These are phyloP conservation scores for Micractinium conductrix DNA, from an alignment of 139 green algal genomes.

Conservation along the genomic window DNA sequence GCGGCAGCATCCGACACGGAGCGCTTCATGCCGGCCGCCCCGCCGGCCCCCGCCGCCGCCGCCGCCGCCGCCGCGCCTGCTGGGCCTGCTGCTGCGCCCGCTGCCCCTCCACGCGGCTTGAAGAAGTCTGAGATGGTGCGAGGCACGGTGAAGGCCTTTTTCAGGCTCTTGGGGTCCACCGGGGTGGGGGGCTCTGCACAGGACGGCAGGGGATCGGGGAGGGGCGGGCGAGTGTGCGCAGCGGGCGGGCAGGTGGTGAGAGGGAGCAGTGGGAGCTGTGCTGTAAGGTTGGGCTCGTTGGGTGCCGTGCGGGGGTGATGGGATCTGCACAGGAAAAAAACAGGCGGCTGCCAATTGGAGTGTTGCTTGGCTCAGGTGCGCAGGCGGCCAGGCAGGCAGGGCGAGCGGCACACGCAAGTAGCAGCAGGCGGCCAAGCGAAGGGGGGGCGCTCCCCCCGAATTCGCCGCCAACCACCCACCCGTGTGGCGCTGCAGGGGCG, in stretches of 20 bases:
- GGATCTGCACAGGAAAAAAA: background rate
- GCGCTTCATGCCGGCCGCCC: background rate
- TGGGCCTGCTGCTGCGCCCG: background rate
- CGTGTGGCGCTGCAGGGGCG: background rate
- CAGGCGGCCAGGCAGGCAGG: no score
- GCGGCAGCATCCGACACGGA: background rate
- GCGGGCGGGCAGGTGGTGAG: background rate
- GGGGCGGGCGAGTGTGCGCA: background rate
- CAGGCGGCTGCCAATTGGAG: no score
- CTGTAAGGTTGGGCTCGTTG: background rate
- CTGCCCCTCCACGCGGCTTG: constrained; percentile 16
- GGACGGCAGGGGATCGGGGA: background rate
- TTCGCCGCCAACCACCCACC: background rate
- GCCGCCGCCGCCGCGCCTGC: no score
- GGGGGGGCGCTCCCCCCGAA: background rate
- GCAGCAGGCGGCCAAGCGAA: background rate
- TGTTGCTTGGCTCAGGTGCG: no score
- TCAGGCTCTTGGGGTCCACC: constrained; percentile 50
- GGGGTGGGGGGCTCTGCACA: constrained; percentile 52
- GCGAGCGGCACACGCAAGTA: no score
- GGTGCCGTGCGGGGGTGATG: background rate
- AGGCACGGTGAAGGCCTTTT: constrained; percentile 55
- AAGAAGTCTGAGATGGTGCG: constrained; percentile 69
- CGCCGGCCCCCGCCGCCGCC: background rate
- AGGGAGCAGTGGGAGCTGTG: background rate